A percentile compares a stretch with the other conserved stretches of the same genome.
These are phyloP conservation scores for Podila clonocystis DNA, from an alignment of 192 early-diverging fungal species.

Conservation along the genomic window DNA sequence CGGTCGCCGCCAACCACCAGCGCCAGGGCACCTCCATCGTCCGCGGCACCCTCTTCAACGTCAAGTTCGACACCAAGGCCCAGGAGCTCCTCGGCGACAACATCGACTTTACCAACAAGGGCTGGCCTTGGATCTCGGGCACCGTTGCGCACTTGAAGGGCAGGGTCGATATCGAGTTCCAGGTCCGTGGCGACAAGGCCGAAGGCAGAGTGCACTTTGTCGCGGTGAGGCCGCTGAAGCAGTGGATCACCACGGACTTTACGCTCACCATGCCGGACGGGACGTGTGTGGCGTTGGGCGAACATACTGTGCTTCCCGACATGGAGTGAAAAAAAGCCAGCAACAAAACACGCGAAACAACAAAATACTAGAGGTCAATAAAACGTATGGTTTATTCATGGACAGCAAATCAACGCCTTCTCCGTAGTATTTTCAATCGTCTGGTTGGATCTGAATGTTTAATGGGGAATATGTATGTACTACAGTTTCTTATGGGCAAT, in stretches of 20 bases:
- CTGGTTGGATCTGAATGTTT: too few species aligned
- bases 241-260: constrained; percentile 57
- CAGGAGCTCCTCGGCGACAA: constrained; percentile 60
- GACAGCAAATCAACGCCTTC: too few species aligned
- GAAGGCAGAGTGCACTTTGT: constrained; percentile 53
- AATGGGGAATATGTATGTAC: too few species aligned
- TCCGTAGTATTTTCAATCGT: too few species aligned
- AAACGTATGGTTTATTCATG: too few species aligned
- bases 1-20: constrained; percentile 66
- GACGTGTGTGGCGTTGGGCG: constrained; percentile 21
- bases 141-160: constrained; percentile 71
- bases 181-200: constrained; percentile 62
- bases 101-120: constrained; percentile 60
- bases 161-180: constrained; percentile 61
- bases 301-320: constrained; percentile 27
- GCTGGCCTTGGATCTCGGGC: constrained; percentile 72
- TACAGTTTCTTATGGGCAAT: too few species aligned
- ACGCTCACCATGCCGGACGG: constrained; percentile 53
- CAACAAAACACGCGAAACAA: background rate
- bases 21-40: constrained; percentile 64
- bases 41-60: constrained; percentile 66
- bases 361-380: background rate
- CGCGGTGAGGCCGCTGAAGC: constrained; percentile 41
- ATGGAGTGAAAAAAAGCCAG: background rate
- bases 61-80: constrained; percentile 60